Evolutionary conservation across 495 filamentous ascomycete genomes (phyloP), one percentile per base, ranked within the genome.

Genomic region (Chaetomium cochliodes): DNA sequence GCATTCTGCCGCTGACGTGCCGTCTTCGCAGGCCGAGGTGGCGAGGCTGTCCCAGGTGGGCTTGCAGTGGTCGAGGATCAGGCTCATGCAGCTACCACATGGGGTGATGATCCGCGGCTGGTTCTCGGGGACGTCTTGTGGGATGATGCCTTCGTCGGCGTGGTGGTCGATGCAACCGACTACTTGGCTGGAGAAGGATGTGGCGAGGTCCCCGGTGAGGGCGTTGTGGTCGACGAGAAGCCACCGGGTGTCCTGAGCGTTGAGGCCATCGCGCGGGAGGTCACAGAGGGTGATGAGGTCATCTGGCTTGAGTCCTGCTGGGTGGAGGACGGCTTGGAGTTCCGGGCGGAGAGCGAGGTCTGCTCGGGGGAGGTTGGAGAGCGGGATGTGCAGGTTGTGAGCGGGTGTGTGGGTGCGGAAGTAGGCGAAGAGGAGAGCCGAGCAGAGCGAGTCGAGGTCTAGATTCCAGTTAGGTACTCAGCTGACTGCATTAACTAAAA

Each of bases 381-480:
- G 74, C 0, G 94, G 94, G 41, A 96, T 83, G 75, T 93, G 87
- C n/a, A 88, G 78, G 1, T 81, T 79, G 68, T 77, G 77, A 28
- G 73, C 75, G 25, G 77, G 75, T 5, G 69, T 59, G 69, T 81
- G 76, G 50, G 83, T 86, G 62, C 87, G 86, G 63, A 96, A 83
- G 77, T 96, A 98, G 50, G 93, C 88, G 54, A 91, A 90, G 51
- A 96, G 74, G n/a, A 98, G 77, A 18, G 93, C 85, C 42, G 86
- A 91, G 75, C 90, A 90, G 60, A 98, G 85, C 15, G 96, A 97
- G 77, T 98, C 94, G 70, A 98, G 88, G 73, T 98, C 94, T 84
- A 77, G 3, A 9, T 15, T n/a, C n/a, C n/a, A n/a, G 33, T 54
- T 2, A 51, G 60, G 75, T 67, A 71, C 53, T 62, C 18, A 30